These are phyloP conservation scores for Xylaria telfairii DNA, from an alignment of 495 filamentous ascomycete genomes.

Conservation along the genomic window DNA sequence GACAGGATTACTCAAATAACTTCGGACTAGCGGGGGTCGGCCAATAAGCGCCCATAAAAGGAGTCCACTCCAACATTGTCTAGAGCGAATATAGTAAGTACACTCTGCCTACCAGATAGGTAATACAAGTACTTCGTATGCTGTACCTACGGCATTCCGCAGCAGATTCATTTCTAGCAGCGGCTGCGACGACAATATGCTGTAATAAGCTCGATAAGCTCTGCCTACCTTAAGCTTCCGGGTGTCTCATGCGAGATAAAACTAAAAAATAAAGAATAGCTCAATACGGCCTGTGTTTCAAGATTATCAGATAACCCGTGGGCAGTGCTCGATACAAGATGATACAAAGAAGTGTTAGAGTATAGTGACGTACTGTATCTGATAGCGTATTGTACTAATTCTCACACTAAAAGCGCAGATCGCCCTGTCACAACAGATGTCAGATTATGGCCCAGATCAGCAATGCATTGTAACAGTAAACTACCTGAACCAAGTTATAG, in stretches of 20 bases:
- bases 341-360: neutral
- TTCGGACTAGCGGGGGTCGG: neutral
- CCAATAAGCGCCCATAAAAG: neutral
- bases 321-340: neutral
- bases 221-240: neutral
- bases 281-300: neutral
- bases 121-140: no score
- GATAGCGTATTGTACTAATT: neutral
- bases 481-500: neutral
- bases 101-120: neutral
- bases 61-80: neutral
- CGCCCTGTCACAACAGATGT: neutral
- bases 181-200: neutral
- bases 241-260: neutral
- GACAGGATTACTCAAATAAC: constrained; percentile 24
- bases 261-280: neutral
- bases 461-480: constrained; percentile 14
- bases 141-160: neutral
- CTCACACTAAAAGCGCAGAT: neutral
- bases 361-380: neutral
- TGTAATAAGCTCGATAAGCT: neutral
- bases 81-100: constrained; percentile 16
- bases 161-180: neutral
- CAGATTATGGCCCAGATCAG: neutral
- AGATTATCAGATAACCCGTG: neutral